Base-by-base conservation (phyloP, 169 alveolate species). In the Cryptosporidium sp. region DNA sequence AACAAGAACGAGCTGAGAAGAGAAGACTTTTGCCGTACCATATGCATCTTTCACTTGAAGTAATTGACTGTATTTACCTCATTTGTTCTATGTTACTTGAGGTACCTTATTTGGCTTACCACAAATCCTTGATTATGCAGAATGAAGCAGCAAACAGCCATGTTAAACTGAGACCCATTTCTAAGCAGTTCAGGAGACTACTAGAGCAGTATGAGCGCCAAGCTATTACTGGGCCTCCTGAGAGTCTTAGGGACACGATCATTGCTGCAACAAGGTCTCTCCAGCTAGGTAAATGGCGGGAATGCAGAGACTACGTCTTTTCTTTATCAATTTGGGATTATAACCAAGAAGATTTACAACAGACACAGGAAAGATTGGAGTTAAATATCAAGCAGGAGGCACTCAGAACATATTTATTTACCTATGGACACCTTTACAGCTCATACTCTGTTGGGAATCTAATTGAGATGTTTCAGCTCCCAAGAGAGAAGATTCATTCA, bases 31-130 rank as follows among this genome's bases (percentile, higher is more conserved):
- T 97, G 43, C 99, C 99, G 8, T 96, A 94, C 93, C 99, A 98
- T 93, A 96, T 98, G 99, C 99, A 97, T 94, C 96, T 98, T 86
- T 96, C 97, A 85, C 94, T 96, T 55, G 99, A 98, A 92, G 96
- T 96, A 65, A 94, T 97, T 23, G 99, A 97, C 93, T 94, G 97
- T 80, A 96, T 95, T 50, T 97, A 97, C 93, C 94, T 96, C 94
- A 96, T 97, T 45, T 95, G 98, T 68, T 97, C 99, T 6, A 95
- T 97, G 97, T 70, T 96, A 52, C 85, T 94, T 43, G 99, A 97
- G 84, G 93, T 97, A 2, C 98, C 99, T 37, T 96, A 96, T 85
- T 71, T 96, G 65, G 97, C 98, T 5, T 93, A 93, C 85, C 92
- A 94, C 51, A 91, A 96, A 35, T 85, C 94, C 23, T 75, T 94